Evolutionary conservation across 2,329 filamentous ascomycete genomes (phyloP), one percentile per base, ranked within the genome.

Genomic region (Xylaria digitata): DNA sequence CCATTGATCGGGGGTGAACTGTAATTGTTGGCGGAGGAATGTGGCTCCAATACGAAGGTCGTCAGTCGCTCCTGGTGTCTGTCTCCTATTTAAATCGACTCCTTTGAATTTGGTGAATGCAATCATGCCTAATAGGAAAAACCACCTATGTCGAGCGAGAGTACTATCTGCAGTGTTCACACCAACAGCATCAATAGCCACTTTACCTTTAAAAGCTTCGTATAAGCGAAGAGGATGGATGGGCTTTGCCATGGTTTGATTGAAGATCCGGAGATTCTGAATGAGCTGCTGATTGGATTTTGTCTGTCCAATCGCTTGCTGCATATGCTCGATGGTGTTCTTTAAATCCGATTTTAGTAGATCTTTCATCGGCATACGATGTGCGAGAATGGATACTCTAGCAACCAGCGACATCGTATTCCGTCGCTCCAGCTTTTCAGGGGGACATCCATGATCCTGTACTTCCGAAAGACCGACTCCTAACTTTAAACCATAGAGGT

Each of bases 301-400:
- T 32, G 91, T 88, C 61, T 87, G 87, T 1, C 93, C 93, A 61
- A 98, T 90, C 5, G 92, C 90, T 71, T 93, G 90, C 77, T 98
- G 94, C 80, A 99, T 93, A 72, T 94, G 94, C 66, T 99, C 96
- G 65, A 99, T 96, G 0, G 94, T 93, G 17, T 86, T 88, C 77
- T 95, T 96, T 61, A 99, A 83, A 63, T 98, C 93, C 17, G 94
- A 96, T 78, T 97, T 98, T 17, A 94, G 87, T 19, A 98, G 82
- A 71, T 98, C 96, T 74, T 95, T 97, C 82, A 97, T 92, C 23
- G 92, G 90, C 83, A 97, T 90, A 68, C 92, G 90, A 56, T 90
- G 90, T 1, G 93, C 93, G 65, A 97, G 89, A 42, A 88, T 83
- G 75, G 96, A 90, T 43, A 98, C 87, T 75, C 94, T 92, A 68